A percentile compares a stretch with the other conserved stretches of the same genome.
Conservation (phyloP, 306 rosid genomes). For the Mimosa pudica region DNA sequence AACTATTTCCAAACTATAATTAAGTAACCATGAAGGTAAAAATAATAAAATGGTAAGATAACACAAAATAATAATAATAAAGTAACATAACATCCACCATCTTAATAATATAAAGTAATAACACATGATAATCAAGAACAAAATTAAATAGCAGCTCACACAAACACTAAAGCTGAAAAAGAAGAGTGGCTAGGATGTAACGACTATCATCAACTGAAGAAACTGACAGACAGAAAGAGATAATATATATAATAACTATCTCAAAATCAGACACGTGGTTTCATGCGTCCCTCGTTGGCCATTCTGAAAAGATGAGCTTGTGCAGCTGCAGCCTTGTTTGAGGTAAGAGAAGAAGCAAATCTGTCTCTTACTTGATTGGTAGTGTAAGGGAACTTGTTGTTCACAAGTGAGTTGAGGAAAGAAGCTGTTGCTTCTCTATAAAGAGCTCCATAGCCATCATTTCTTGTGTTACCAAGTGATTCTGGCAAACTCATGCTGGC, state of each 20-base stretch:
- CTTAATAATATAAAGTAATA: conserved; percentile 23
- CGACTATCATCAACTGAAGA: conserved; percentile 17
- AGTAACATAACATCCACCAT: conserved; percentile 41
- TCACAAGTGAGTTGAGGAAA: conserved; percentile 79
- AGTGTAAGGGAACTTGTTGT: conserved; percentile 68
- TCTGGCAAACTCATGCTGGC: conserved; percentile 58
- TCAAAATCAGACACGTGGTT: conserved; percentile 54
- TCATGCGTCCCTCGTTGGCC: conserved; percentile 78
- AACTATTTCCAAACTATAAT: conserved; percentile 30
- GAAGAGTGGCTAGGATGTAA: conserved; percentile 29
- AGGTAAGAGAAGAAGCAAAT: conserved; percentile 60
- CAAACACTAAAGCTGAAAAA: conserved; percentile 34
- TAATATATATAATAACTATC: background rate
- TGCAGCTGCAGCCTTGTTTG: conserved; percentile 69
- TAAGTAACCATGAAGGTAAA: conserved; percentile 37
- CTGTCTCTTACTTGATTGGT: conserved; percentile 77
- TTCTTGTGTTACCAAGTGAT: conserved; percentile 81
- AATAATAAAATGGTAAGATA: conserved; percentile 34
- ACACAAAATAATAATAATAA: conserved; percentile 15
- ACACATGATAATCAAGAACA: conserved; percentile 28
- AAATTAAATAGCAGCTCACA: conserved; percentile 15
- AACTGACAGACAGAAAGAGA: conserved; percentile 16
- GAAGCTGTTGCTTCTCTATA: conserved; percentile 89
- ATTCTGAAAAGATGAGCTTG: conserved; percentile 78
- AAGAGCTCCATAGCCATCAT: conserved; percentile 78